These are phyloP conservation scores for Polyporus tsugae DNA, from an alignment of 1,284 basidiomycete species.

Conservation along the genomic window DNA sequence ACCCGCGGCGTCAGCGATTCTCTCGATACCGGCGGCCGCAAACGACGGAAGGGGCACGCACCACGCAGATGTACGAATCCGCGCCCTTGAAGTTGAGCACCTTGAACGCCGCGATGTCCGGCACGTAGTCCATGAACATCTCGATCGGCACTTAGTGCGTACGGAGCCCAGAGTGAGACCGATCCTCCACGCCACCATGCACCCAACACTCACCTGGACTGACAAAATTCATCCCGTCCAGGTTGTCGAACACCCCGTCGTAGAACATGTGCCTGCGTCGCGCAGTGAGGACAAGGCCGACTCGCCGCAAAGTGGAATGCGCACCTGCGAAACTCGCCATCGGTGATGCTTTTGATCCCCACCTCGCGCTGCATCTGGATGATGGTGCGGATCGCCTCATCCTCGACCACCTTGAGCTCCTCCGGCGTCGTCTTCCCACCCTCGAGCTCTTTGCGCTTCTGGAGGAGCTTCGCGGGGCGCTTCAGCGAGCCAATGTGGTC, in stretches of 20 bases:
- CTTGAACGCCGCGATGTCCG: constrained; percentile 52
- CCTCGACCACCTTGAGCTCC: constrained; percentile 52
- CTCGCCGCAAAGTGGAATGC: constrained; percentile 7
- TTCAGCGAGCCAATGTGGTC: constrained; percentile 57
- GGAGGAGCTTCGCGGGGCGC: constrained; percentile 51
- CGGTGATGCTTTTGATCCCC: constrained; percentile 55
- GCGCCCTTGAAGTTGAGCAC: constrained; percentile 50
- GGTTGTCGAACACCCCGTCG: constrained; percentile 66
- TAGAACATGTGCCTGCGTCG: constrained; percentile 59
- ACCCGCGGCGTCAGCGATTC: constrained; percentile 39
- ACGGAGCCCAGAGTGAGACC: constrained; percentile 19
- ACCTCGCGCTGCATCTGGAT: constrained; percentile 51
- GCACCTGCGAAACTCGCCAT: constrained; percentile 56
- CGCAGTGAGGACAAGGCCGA: neutral
- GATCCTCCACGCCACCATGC: neutral
- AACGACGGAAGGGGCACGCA: constrained; percentile 34
- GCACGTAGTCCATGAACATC: constrained; percentile 54
- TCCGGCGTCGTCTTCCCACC: constrained; percentile 45
- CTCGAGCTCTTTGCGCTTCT: constrained; percentile 49
- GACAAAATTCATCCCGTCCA: constrained; percentile 68
- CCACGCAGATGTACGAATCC: constrained; percentile 60
- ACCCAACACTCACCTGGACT: constrained; percentile 53
- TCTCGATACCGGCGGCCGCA: neutral
- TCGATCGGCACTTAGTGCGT: constrained; percentile 41
- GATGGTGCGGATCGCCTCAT: constrained; percentile 52